A percentile compares a stretch with the other conserved stretches of the same genome.
phyloP scores from a whole-genome alignment of 345 rosid genomes.

The Eutrema heterophyllum region DNA sequence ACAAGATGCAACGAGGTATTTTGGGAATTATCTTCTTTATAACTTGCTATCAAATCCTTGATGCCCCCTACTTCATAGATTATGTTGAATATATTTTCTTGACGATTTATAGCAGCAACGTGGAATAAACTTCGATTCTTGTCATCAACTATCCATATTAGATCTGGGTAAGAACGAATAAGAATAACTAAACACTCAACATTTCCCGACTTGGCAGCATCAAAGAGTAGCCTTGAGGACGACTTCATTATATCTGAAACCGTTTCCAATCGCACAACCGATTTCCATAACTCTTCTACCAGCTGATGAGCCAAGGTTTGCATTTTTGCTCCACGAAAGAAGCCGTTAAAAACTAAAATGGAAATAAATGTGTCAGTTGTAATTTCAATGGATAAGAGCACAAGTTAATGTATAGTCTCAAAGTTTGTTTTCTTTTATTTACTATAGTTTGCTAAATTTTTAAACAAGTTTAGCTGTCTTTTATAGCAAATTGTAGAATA shows the following conservation, averaged over 20 bases:
- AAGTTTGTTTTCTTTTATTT: neutral
- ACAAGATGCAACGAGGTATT: conserved; percentile 24
- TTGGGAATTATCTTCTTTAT: neutral
- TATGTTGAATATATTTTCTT: neutral
- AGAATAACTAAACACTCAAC: neutral
- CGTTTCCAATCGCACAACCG: neutral
- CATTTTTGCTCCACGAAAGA: neutral
- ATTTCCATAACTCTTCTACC: neutral
- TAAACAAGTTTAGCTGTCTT: neutral
- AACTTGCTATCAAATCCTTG: neutral
- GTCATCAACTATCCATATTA: neutral
- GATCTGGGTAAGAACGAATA: neutral
- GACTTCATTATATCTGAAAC: neutral
- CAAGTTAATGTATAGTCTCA: too few relatives aligned
- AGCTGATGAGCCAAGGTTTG: neutral
- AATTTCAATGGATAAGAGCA: neutral
- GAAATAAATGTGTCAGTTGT: neutral
- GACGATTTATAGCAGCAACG: neutral
- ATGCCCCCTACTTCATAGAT: neutral
- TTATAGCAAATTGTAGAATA: neutral
- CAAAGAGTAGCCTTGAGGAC: neutral
- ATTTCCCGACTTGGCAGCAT: neutral
- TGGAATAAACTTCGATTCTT: neutral
- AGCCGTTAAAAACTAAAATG: neutral
- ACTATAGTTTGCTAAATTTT: neutral